Conservation (phyloP, 1,139 yeast genomes). For the Saccharomycopsis crataegensis region DNA sequence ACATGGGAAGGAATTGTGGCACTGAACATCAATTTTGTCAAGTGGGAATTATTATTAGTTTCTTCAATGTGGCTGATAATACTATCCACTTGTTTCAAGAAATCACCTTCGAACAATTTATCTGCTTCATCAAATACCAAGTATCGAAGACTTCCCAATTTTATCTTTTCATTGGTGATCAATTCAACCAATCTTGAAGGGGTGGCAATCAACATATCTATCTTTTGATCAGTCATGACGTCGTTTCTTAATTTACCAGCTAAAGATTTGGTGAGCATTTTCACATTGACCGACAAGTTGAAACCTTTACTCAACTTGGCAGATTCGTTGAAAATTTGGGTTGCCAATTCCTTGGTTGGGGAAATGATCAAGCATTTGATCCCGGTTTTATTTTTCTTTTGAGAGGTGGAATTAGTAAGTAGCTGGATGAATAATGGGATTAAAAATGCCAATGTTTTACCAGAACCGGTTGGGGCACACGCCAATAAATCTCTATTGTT, state of each 20-base stretch:
- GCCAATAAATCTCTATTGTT: constrained; percentile 81
- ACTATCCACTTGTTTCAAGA: constrained; percentile 85
- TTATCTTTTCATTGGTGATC: constrained; percentile 39
- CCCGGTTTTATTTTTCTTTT: constrained; percentile 31
- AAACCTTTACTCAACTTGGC: constrained; percentile 42
- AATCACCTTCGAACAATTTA: constrained; percentile 82
- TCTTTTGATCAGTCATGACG: constrained; percentile 51
- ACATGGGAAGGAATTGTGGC: constrained; percentile 95
- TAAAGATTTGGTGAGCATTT: constrained; percentile 67
- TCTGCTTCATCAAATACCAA: constrained; percentile 94
- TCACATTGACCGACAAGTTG: constrained; percentile 49
- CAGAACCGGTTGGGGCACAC: constrained; percentile 95
- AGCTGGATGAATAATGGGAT: constrained; percentile 75
- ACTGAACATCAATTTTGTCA: constrained; percentile 63
- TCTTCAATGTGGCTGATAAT: constrained; percentile 47
- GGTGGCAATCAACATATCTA: constrained; percentile 77
- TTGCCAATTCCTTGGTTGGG: constrained; percentile 89
- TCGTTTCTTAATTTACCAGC: constrained; percentile 58
- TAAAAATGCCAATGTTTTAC: constrained; percentile 87
- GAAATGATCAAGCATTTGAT: constrained; percentile 75
- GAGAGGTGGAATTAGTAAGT: constrained; percentile 18
- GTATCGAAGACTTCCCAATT: constrained; percentile 46
- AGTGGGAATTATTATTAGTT: constrained; percentile 22
- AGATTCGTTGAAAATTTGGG: constrained; percentile 73
- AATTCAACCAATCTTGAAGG: constrained; percentile 84